Conservation (phyloP, 2,329 filamentous ascomycete species). For the Alternaria novae-zelandiae region DNA sequence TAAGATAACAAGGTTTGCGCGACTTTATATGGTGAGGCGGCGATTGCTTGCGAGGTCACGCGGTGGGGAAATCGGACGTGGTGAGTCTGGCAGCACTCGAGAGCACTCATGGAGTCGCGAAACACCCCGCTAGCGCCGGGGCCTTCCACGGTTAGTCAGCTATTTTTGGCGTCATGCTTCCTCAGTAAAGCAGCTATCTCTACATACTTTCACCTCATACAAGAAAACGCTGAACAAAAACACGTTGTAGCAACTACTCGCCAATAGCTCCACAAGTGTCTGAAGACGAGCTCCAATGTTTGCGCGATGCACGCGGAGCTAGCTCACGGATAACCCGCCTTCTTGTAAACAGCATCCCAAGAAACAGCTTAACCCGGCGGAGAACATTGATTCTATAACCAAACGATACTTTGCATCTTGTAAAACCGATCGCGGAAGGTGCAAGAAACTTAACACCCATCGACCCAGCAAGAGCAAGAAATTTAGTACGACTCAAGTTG, state of each 20-base stretch:
- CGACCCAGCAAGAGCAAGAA: neutral
- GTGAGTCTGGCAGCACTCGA: conserved; percentile 28
- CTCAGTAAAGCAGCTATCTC: neutral
- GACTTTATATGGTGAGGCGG: conserved; percentile 8
- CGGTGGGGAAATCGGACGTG: conserved; percentile 22
- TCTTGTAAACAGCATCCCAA: neutral
- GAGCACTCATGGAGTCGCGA: conserved; percentile 28
- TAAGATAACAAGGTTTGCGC: conserved; percentile 6
- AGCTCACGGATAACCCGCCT: neutral
- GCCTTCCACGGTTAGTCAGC: neutral
- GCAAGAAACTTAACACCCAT: neutral
- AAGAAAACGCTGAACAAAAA: neutral
- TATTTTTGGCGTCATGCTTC: neutral
- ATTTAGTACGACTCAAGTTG: neutral
- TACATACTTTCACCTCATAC: neutral
- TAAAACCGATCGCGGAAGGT: neutral
- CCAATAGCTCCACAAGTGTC: neutral
- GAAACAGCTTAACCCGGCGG: neutral
- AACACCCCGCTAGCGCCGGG: conserved; percentile 26
- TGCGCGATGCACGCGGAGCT: neutral
- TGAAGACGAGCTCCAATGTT: neutral
- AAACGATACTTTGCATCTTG: neutral
- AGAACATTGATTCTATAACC: neutral
- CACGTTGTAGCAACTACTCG: neutral
- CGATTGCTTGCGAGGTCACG: conserved; percentile 10